A percentile compares a stretch with the other conserved stretches of the same genome.
Evolutionary conservation across 345 rosid species (phyloP).

Genomic region (Brassica rapa): DNA sequence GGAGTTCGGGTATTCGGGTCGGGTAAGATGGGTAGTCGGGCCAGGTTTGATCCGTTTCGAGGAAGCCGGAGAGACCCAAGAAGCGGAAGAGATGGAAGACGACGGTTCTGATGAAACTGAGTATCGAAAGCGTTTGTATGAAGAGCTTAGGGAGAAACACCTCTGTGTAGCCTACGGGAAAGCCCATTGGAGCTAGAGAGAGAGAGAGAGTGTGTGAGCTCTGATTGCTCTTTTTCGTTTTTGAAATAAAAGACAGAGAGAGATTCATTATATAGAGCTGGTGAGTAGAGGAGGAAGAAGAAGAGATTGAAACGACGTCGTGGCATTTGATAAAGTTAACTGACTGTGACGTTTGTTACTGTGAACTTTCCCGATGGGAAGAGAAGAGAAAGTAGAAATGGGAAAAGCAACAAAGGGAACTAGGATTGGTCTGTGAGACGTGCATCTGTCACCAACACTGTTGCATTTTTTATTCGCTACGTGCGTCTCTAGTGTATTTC

Average conservation of each 20-base stretch:
- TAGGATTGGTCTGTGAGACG: slow-evolving; percentile 29
- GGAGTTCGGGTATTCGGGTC: slow-evolving; percentile 39
- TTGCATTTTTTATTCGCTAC: slow-evolving; percentile 14
- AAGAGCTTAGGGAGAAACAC: slow-evolving; percentile 70
- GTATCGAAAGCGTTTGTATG: slow-evolving; percentile 63
- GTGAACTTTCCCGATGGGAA: neutral
- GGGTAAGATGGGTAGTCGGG: slow-evolving; percentile 47
- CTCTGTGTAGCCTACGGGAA: slow-evolving; percentile 78
- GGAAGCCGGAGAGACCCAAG: slow-evolving; percentile 76
- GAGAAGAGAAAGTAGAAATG: neutral
- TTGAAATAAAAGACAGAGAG: slow-evolving; percentile 17
- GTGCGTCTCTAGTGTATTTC: slow-evolving; percentile 27
- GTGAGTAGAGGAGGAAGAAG: slow-evolving; percentile 18
- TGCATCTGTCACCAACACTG: slow-evolving; percentile 28
- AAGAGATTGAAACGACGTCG: slow-evolving; percentile 26
- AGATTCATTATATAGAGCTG: slow-evolving; percentile 29
- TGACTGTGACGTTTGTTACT: slow-evolving; percentile 29
- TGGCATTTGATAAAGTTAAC: slow-evolving; percentile 17
- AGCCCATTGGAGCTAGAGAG: slow-evolving; percentile 57
- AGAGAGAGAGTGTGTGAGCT: neutral
- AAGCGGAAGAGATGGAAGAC: slow-evolving; percentile 52
- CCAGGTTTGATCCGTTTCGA: slow-evolving; percentile 66
- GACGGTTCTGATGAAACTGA: slow-evolving; percentile 59
- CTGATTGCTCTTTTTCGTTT: neutral
- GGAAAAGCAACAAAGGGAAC: neutral